Conservation (phyloP, 768 basidiomycete genomes). For the Tylopilus felleus region DNA sequence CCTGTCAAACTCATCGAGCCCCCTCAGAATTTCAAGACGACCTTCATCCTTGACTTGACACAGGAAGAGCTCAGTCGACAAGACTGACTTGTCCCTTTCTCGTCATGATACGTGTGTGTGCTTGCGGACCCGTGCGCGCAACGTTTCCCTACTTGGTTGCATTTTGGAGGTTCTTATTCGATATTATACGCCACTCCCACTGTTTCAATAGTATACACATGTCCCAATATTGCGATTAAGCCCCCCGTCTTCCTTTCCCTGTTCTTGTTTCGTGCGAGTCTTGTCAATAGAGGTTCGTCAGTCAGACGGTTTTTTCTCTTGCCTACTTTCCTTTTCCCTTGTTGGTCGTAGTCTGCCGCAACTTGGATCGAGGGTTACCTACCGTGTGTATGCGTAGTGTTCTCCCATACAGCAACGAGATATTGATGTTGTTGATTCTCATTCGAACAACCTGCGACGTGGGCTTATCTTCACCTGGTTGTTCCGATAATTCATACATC, state of each 20-base stretch:
- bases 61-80: constrained; percentile 80
- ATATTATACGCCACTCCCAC: constrained; percentile 11
- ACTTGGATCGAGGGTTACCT: not conserved
- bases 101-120: not conserved
- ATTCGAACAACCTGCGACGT: not conserved
- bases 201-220: constrained; percentile 21
- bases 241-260: not conserved
- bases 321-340: too few species aligned
- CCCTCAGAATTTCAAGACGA: constrained; percentile 64
- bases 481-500: not conserved
- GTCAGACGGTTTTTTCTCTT: not conserved
- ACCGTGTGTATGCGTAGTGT: not conserved
- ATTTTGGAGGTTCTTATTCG: constrained; percentile 17
- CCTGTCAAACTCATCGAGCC: constrained; percentile 77
- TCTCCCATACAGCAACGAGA: not conserved
- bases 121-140: not conserved
- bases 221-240: constrained; percentile 14
- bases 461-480: not conserved
- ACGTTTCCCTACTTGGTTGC: not conserved
- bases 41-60: constrained; percentile 76
- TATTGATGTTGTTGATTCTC: not conserved
- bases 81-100: constrained; percentile 34
- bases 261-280: constrained; percentile 2
- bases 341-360: too few species aligned
- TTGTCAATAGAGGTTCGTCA: not conserved